These are phyloP conservation scores for Trifolium dubium DNA, from an alignment of 306 rosid species.

Conservation along the genomic window DNA sequence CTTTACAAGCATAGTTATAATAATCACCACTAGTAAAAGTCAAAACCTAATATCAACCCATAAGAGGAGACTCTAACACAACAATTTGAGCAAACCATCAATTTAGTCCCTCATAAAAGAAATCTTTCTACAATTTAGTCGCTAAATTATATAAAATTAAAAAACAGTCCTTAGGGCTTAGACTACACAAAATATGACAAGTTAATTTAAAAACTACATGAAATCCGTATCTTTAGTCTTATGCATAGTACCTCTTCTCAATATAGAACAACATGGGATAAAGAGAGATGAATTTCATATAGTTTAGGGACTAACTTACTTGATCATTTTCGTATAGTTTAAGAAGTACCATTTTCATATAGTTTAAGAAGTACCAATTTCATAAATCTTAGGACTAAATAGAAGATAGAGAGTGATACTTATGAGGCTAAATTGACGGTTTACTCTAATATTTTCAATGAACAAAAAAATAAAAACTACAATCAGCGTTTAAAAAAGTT, in stretches of 20 bases:
- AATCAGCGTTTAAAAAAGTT: neutral
- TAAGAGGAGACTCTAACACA: neutral
- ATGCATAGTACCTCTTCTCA: neutral
- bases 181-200: neutral
- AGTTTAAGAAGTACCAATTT: too few relatives aligned
- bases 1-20: neutral
- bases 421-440: neutral
- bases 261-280: neutral
- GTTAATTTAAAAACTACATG: too few relatives aligned
- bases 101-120: neutral
- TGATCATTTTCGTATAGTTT: neutral
- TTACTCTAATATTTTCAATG: too few relatives aligned
- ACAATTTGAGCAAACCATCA: neutral
- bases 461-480: neutral
- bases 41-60: slow-evolving; percentile 20
- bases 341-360: neutral
- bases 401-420: neutral
- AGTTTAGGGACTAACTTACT: neutral
- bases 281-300: neutral
- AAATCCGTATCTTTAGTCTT: neutral
- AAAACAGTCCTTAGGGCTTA: neutral
- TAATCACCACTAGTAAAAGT: slow-evolving; percentile 6
- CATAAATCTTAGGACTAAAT: neutral
- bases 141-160: neutral
- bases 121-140: neutral